A percentile compares a stretch with the other conserved stretches of the same genome.
Evolutionary conservation across 805 yeast species (phyloP).

Genomic region (Metschnikowia henanensis): DNA sequence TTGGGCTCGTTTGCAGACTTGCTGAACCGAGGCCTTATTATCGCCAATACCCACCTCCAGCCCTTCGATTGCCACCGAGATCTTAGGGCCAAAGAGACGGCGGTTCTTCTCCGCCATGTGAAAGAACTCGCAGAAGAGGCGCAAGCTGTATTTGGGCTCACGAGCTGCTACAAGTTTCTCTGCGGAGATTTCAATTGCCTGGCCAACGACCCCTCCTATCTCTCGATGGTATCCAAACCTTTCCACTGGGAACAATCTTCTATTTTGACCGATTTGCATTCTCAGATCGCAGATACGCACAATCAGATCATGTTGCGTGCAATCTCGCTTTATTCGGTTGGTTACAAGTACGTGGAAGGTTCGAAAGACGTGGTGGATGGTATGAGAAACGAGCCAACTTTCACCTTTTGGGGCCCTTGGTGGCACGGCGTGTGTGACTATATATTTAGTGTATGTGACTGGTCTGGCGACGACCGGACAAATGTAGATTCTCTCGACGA

Average conservation of each 20-base stretch:
- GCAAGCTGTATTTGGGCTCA: not conserved
- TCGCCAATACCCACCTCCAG: not conserved
- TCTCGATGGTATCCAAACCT: not conserved
- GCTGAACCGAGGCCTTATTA: not conserved
- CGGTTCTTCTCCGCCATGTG: not conserved
- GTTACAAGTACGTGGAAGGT: not conserved
- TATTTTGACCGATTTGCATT: not conserved
- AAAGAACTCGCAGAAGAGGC: not conserved
- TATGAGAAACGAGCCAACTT: not conserved
- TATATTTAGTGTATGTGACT: not conserved
- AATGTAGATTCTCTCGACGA: not conserved
- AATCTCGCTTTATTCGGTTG: not conserved
- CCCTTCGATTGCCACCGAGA: not conserved
- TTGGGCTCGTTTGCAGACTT: not conserved
- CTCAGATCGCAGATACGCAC: not conserved
- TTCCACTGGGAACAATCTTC: not conserved
- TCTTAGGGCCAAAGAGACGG: not conserved
- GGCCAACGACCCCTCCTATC: not conserved
- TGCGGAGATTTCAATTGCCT: not conserved
- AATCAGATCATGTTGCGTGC: not conserved
- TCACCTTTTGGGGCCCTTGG: not conserved
- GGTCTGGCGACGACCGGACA: not conserved
- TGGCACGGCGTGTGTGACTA: not conserved
- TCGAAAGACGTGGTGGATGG: conserved; percentile 32
- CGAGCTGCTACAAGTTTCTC: not conserved